Evolutionary conservation across 2,329 filamentous ascomycete genomes (phyloP), one percentile per base, ranked within the genome.

Genomic region (Trichoderma afroharzianum): DNA sequence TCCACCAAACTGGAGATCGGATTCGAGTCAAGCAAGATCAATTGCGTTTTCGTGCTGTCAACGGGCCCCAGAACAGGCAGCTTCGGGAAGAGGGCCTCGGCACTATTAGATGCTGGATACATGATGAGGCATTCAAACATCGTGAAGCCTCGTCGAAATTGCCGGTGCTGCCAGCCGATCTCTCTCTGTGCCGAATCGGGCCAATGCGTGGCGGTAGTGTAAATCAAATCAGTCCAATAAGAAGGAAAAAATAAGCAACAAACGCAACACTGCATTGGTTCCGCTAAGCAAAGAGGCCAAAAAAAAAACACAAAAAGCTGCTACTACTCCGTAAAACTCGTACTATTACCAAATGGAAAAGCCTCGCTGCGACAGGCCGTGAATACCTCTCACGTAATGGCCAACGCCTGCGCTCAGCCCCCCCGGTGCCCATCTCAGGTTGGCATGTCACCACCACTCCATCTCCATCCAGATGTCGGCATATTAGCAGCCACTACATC

Each of bases 351-450:
- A 72, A 72, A 72, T 72, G 26, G 66, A 72, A 72, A 72, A 69
- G 24, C 43, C 64, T 28, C 55, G 26, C 39, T 50, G 24, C 64
- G 63, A 66, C 70, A 67, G 70, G 58, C 39, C 64, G 50, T 50
- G 70, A 72, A 72, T 72, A 72, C 70, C 47, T 72, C 47, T 72
- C 70, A 72, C 70, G 70, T 72, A 72, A 72, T 72, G 64, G 70
- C 36, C 70, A 67, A 39, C 43, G 30, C 43, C 21, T 39, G n/a
- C 43, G 43, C n/a, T 50, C 43, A 50, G 43, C 43, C 43, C 43
- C 43, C 43, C 33, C n/a, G 15, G 28, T 43, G 11, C 67, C 67
- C 67, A 63, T 57, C 58, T 58, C 61, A 57, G 26, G 47, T 64
- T 64, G 58, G 61, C 50, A 70, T 70, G 67, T 62, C 67, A 67